Conservation (phyloP, 495 filamentous ascomycete genomes). For the Hyaloscypha bicolor region DNA sequence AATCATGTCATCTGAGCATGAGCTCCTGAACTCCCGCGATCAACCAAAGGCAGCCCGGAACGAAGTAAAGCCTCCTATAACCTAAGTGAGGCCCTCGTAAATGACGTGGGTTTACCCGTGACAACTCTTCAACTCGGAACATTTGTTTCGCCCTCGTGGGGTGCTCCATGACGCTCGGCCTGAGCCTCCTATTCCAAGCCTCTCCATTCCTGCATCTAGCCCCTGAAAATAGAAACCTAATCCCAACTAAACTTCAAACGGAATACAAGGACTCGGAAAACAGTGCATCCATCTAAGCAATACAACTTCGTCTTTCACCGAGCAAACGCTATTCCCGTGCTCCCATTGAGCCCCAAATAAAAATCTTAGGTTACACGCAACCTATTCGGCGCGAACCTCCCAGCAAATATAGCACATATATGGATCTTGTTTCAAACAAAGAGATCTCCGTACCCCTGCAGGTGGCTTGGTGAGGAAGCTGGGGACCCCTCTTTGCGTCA, state of each 20-base stretch:
- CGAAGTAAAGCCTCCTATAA: background rate
- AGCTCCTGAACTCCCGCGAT: background rate
- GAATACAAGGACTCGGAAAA: background rate
- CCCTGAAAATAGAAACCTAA: background rate
- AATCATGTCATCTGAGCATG: conserved; percentile 1
- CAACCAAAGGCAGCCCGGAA: background rate
- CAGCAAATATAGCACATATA: conserved; percentile 3
- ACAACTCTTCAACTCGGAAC: background rate
- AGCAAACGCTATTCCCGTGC: background rate
- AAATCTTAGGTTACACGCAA: background rate
- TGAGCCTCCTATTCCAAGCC: background rate
- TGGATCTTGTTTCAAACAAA: conserved; percentile 13
- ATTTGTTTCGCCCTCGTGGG: background rate
- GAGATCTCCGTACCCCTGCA: no score
- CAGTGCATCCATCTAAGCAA: background rate
- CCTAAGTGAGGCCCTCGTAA: background rate
- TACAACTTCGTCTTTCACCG: background rate
- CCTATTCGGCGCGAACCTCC: background rate
- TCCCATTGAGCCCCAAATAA: background rate
- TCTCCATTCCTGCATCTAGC: no score
- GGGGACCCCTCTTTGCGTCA: background rate
- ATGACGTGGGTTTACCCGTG: background rate
- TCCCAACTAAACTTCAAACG: background rate
- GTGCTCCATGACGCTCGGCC: background rate
- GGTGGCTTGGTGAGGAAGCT: background rate